phyloP scores from a whole-genome alignment of 305 asterid genomes.

The Solanum aculeatissimum region DNA sequence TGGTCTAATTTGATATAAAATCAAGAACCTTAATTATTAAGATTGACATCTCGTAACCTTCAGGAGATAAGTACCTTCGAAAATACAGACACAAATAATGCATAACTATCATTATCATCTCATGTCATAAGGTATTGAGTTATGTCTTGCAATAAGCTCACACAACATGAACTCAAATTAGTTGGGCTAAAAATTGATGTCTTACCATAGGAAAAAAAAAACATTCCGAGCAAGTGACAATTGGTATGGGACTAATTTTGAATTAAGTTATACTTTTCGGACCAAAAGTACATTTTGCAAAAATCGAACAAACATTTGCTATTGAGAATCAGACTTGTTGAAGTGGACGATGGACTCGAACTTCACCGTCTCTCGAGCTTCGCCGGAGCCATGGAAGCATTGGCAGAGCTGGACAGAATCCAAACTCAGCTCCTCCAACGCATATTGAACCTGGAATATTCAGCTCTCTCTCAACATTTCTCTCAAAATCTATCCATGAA shows the following conservation, averaged over 20 bases:
- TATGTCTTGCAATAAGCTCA: too few relatives aligned
- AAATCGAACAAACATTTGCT: not conserved
- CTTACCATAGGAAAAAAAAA: too few relatives aligned
- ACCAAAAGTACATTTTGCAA: not conserved
- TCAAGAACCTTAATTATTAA: too few relatives aligned
- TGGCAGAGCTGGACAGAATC: slow-evolving; percentile 48
- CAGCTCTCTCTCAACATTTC: slow-evolving; percentile 12
- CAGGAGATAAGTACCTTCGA: too few relatives aligned
- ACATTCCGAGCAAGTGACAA: not conserved
- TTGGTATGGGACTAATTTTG: not conserved
- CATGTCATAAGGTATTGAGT: too few relatives aligned
- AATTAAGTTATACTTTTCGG: not conserved
- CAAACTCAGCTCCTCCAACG: slow-evolving; percentile 61
- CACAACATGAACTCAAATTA: too few relatives aligned
- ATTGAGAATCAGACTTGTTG: not conserved
- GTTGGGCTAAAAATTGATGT: too few relatives aligned
- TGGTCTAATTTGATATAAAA: too few relatives aligned
- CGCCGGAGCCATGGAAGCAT: slow-evolving; percentile 22
- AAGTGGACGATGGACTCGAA: not conserved
- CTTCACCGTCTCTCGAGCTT: not conserved
- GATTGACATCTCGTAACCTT: too few relatives aligned
- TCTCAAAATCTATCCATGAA: too few relatives aligned
- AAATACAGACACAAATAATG: too few relatives aligned
- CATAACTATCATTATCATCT: too few relatives aligned
- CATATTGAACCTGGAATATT: slow-evolving; percentile 48